Evolutionary conservation across 192 early-diverging fungal species (phyloP), one percentile per base, ranked within the genome.

Genomic region (Powellomyces hirtus): DNA sequence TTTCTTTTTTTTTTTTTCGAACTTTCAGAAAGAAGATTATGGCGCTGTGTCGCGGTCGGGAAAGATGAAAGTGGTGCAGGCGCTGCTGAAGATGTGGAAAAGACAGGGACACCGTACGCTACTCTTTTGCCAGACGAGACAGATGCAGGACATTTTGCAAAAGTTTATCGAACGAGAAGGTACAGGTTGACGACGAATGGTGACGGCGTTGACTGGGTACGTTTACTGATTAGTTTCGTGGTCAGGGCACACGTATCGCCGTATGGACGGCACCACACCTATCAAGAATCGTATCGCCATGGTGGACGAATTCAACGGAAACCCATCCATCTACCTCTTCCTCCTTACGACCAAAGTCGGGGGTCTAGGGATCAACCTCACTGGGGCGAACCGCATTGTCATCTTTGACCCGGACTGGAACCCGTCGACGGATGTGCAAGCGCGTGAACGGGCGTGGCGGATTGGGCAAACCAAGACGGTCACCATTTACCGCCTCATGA

Each of bases 361-460:
- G 20, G 97, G 97, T 1, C 78, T 99, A 8, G 97, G 97, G 1
- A 86, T 97, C 45, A 98, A 99, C 68, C 77, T 99, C 57, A 97
- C 92, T 0, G 94, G 94, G 0, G 97, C 97, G 0, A 86, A 98
- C 70, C 87, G 97, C 0, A 89, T 98, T 5, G 89, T 99, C 24
- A 87, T 99, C 26, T 99, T 84, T 75, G 96, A 97, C 81, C 97
- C 97, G 2, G 97, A 99, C 68, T 99, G 97, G 97, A 99, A 99
- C 67, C 95, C 95, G 1, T 94, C 92, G 18, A 96, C 91, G 35
- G 97, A 99, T 75, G 82, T 91, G 26, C 97, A 99, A 64, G 95
- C 97, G 0, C 79, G 95, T 50, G 95, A 99, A 79, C 85, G 97
- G 27, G 95, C 95, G 0, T 97, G 94, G 94, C 78, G 97, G 31